Percentiles rank a stretch among this genome's conserved stretches.
phyloP scores from a whole-genome alignment of 2,329 filamentous ascomycete species.

The Talaromyces verruculosus region DNA sequence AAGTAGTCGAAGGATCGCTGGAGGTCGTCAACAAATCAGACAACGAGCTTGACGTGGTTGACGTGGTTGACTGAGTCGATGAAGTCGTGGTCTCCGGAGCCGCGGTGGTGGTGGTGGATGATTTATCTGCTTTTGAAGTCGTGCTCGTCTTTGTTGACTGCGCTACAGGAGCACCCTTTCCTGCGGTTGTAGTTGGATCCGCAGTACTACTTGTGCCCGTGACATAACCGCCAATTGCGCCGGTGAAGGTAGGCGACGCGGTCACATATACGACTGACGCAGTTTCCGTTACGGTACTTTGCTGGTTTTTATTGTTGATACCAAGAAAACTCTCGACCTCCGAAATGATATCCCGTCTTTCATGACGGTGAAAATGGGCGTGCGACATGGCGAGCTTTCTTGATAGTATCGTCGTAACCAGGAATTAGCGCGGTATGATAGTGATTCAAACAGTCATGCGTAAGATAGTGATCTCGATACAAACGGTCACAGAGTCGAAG shows the following conservation, averaged over 20 bases:
- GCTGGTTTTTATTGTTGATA: neutral
- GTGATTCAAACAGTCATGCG: neutral
- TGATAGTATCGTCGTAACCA: neutral
- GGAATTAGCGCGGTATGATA: neutral
- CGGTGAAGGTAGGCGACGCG: conserved; percentile 53
- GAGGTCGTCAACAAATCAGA: conserved; percentile 15
- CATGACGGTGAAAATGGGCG: conserved; percentile 18
- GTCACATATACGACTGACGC: conserved; percentile 53
- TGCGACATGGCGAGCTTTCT: conserved; percentile 17
- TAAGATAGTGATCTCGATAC: neutral
- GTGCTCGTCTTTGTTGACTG: conserved; percentile 11
- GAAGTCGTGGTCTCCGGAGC: conserved; percentile 5
- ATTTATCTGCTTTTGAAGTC: neutral
- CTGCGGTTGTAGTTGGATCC: conserved; percentile 14
- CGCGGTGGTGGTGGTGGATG: conserved; percentile 3
- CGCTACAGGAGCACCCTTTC: conserved; percentile 22
- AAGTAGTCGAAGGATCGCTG: conserved; percentile 17
- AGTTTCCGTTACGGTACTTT: conserved; percentile 4
- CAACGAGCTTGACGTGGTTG: conserved; percentile 6
- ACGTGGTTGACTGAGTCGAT: conserved; percentile 8
- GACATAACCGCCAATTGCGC: conserved; percentile 50
- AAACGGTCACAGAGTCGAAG: neutral
- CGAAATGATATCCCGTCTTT: conserved; percentile 9
- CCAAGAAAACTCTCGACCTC: conserved; percentile 16
- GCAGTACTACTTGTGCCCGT: conserved; percentile 30